These are phyloP conservation scores for Vitis riparia DNA, from an alignment of 164 flowering plant species.

Conservation along the genomic window DNA sequence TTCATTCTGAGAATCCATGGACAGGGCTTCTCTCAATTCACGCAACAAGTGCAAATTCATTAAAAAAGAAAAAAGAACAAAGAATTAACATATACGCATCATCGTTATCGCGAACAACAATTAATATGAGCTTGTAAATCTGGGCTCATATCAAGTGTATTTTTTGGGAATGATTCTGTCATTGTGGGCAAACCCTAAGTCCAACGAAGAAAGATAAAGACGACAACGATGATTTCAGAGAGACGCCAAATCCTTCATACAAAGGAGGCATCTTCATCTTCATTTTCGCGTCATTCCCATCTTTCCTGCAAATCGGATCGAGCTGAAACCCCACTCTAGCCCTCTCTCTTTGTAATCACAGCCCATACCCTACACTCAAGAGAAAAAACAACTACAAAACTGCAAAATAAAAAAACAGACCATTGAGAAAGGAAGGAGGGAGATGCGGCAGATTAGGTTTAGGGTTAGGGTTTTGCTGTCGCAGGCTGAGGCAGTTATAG, in stretches of 20 bases:
- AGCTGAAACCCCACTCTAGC: slow-evolving; percentile 46
- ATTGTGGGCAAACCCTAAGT: slow-evolving; percentile 31
- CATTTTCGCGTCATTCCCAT: not conserved
- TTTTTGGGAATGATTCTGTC: slow-evolving; percentile 27
- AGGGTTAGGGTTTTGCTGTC: too few species aligned
- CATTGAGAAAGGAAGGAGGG: too few species aligned
- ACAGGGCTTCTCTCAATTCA: slow-evolving; percentile 2
- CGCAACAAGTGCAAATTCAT: slow-evolving; percentile 23
- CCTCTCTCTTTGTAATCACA: slow-evolving; percentile 71
- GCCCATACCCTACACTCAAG: slow-evolving; percentile 19
- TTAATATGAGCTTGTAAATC: not conserved
- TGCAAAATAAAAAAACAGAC: not conserved
- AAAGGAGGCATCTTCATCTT: slow-evolving; percentile 22
- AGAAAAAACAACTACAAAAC: not conserved
- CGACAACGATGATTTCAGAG: not conserved
- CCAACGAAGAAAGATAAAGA: slow-evolving; percentile 1
- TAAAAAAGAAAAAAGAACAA: not conserved
- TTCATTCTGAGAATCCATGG: not conserved
- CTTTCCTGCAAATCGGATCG: not conserved
- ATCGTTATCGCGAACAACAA: not conserved
- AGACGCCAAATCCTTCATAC: slow-evolving; percentile 13
- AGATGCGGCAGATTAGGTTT: too few species aligned
- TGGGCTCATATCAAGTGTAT: slow-evolving; percentile 73
- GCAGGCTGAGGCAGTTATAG: too few species aligned
- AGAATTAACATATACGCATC: not conserved